A percentile compares a stretch with the other conserved stretches of the same genome.
phyloP scores from a whole-genome alignment of 768 basidiomycete genomes.

The Pulveroboletus sp. region DNA sequence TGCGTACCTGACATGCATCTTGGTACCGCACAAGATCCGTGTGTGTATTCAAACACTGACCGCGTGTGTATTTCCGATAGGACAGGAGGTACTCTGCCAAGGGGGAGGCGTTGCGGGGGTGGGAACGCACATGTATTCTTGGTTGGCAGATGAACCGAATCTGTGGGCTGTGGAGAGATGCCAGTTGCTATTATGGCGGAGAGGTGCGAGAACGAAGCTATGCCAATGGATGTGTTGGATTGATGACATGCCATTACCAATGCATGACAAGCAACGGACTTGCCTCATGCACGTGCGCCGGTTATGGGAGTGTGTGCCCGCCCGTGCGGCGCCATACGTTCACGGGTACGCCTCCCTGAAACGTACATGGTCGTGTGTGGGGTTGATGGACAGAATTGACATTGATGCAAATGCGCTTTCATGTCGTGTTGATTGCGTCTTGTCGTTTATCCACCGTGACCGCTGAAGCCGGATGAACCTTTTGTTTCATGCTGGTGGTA shows the following conservation, averaged over 20 bases:
- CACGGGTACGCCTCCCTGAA: slow-evolving; percentile 10
- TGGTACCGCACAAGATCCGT: slow-evolving; percentile 35
- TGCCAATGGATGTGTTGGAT: slow-evolving; percentile 6
- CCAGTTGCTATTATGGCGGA: slow-evolving; percentile 8
- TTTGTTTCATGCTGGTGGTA: background rate
- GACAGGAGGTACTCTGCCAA: slow-evolving; percentile 6
- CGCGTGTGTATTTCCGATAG: slow-evolving; percentile 17
- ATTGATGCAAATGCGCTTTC: background rate
- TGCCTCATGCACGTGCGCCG: too few species aligned
- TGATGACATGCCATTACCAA: background rate
- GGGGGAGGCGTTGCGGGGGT: slow-evolving; percentile 20
- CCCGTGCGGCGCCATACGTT: background rate
- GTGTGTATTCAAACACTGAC: slow-evolving; percentile 28
- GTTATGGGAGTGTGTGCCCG: background rate
- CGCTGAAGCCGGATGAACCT: background rate
- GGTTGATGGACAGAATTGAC: background rate
- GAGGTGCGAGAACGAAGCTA: slow-evolving; percentile 4
- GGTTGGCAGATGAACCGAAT: background rate
- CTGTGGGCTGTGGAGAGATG: background rate
- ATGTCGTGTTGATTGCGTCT: background rate
- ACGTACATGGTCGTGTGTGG: background rate
- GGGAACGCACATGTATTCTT: slow-evolving; percentile 22
- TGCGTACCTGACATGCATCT: background rate
- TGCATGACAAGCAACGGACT: too few species aligned
- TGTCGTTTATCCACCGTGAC: background rate